phyloP scores from a whole-genome alignment of 257 asterid species.

The Solanum sparsipilum region DNA sequence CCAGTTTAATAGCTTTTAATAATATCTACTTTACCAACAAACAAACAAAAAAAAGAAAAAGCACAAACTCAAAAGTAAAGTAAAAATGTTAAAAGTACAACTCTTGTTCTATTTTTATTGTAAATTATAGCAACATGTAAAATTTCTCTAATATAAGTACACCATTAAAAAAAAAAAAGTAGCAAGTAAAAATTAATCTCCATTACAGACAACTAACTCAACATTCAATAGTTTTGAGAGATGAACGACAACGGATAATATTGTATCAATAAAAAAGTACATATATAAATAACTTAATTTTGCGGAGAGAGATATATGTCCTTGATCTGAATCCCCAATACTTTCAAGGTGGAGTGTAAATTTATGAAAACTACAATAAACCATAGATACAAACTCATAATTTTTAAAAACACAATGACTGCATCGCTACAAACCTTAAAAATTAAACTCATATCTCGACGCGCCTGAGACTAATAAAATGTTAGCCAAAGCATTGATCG shows the following conservation, averaged over 20 bases:
- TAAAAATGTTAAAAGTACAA: background rate
- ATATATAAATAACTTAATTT: background rate
- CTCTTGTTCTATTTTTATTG: no score
- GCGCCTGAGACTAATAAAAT: background rate
- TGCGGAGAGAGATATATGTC: background rate
- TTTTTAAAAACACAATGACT: background rate
- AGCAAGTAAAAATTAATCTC: background rate
- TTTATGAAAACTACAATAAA: background rate
- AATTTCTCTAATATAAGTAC: no score
- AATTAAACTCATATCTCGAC: background rate
- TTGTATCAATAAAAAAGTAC: background rate
- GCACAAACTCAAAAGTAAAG: background rate
- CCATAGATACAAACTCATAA: background rate
- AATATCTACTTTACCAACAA: no score
- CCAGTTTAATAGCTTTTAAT: no score
- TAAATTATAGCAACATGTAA: no score
- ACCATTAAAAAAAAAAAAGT: no score
- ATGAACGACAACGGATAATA: no score
- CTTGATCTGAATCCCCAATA: background rate
- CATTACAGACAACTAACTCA: background rate
- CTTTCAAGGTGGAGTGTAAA: background rate
- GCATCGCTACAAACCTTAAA: background rate
- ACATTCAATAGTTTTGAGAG: background rate
- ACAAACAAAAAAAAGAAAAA: no score
- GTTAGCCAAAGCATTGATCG: constrained; percentile 67